Base-by-base conservation (phyloP, 768 basidiomycete species). In the Leccinum disarticulatum region DNA sequence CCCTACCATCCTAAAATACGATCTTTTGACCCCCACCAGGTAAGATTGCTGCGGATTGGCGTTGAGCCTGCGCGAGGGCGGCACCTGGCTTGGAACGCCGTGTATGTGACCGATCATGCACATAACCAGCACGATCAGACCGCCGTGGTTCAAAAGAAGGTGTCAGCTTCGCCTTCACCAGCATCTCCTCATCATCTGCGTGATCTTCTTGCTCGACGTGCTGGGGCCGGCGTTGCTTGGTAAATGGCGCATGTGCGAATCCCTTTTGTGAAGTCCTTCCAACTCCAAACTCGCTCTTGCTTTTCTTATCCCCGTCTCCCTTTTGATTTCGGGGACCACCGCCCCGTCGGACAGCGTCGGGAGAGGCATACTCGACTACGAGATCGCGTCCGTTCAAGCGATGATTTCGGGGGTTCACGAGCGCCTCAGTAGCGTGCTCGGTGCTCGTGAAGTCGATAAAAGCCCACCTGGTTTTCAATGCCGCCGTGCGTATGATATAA, bases 371-470 rank as follows among this genome's bases (percentile, higher is more conserved):
- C 74, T 95, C 91, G 31, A 98, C 85, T 4, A 90, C 87, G 54
- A 99, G 83, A 54, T 88, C 85, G 52, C 95, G 83, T 8, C 93
- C 93, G 71, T 92, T 83, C 54, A 96, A 80, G 48, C 81, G 82
- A 73, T 94, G 91, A 72, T 97, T 97, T 68, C 87, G 85, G 54
- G 87, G 83, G 67, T 97, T 92, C 64, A 87, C 81, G 48, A 99
- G 84, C 1, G 86, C 90, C 11, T 83, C 78, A 0, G 93, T 97
- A 11, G 96, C 94, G 59, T 89, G 81, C 59, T 91, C 87, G 3
- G 81, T 80, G 22, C 82, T 83, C 53, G 84, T 82, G 72, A 98
- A 99, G 73, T 99, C 97, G 56, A 96, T 83, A 70, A 98, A 98
- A 0, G 91, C 94, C 77, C 93, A 98, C 15, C 96, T 98, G 9